phyloP scores from a whole-genome alignment of 75 land plant genomes.

The Pinus taeda region DNA sequence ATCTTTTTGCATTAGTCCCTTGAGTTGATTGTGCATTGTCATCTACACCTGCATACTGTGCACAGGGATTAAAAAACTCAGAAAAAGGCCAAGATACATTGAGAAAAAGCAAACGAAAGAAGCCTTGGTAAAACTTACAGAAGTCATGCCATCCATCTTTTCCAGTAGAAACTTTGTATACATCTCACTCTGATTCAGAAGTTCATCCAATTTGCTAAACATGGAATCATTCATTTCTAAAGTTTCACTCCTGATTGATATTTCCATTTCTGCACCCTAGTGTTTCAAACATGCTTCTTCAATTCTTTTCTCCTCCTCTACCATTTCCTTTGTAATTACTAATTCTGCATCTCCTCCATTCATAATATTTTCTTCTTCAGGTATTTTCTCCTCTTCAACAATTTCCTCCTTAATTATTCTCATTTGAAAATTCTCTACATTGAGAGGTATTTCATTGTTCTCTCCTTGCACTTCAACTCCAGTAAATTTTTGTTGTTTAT shows the following conservation, averaged over 20 bases:
- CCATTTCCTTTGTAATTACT: slow-evolving; percentile 33
- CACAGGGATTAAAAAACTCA: neutral
- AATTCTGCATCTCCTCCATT: neutral
- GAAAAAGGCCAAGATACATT: neutral
- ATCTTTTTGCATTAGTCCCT: neutral
- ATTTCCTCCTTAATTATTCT: slow-evolving; percentile 45
- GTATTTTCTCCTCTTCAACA: slow-evolving; percentile 58
- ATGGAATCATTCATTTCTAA: neutral
- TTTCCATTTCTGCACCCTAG: neutral
- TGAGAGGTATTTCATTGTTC: slow-evolving; percentile 2
- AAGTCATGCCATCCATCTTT: slow-evolving; percentile 37
- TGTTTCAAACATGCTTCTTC: slow-evolving; percentile 9
- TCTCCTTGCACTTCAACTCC: slow-evolving; percentile 2
- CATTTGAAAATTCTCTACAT: slow-evolving; percentile 30
- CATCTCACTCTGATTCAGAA: slow-evolving; percentile 33
- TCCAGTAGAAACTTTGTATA: slow-evolving; percentile 43
- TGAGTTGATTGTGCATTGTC: slow-evolving; percentile 4
- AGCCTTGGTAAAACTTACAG: slow-evolving; percentile 14
- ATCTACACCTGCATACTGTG: slow-evolving; percentile 13
- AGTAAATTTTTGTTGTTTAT: neutral
- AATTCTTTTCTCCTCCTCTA: slow-evolving; percentile 37
- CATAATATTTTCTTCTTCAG: slow-evolving; percentile 7
- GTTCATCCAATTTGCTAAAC: slow-evolving; percentile 36
- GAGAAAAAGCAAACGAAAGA: neutral
- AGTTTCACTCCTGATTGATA: neutral